Conservation (phyloP, 805 yeast genomes). For the Saccharomycopsis oosterbeekiorum region DNA sequence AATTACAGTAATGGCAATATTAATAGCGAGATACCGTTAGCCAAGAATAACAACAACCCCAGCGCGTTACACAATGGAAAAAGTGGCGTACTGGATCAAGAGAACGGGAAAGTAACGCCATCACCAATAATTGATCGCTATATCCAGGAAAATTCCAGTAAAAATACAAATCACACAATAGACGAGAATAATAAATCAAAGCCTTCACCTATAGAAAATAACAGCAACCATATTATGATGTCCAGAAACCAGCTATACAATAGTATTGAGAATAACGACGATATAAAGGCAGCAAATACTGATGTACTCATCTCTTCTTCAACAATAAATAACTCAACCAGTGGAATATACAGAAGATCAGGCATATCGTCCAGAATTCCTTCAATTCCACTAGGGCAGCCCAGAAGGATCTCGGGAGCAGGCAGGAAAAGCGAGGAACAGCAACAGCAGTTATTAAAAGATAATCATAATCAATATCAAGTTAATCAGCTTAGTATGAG, state of each 20-base stretch:
- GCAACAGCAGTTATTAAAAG: background rate
- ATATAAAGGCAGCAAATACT: background rate
- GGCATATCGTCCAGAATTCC: slow-evolving; percentile 1
- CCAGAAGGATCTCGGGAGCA: slow-evolving; percentile 12
- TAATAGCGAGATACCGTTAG: background rate
- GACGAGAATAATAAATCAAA: background rate
- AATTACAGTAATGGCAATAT: background rate
- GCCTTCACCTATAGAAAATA: background rate
- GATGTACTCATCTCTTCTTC: background rate
- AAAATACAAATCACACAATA: background rate
- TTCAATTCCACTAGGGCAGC: slow-evolving; percentile 14
- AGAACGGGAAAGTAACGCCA: background rate
- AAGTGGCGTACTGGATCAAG: background rate
- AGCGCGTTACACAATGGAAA: too few species aligned
- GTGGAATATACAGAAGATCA: background rate
- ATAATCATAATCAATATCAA: background rate
- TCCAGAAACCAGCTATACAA: background rate
- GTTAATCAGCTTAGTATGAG: background rate
- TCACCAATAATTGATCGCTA: background rate
- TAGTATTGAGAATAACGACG: background rate
- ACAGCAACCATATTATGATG: background rate
- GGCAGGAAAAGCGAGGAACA: slow-evolving; percentile 7
- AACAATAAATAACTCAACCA: background rate
- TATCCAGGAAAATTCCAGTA: background rate
- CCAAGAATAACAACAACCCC: too few species aligned